Base-by-base conservation (phyloP, 305 asterid genomes). In the Ajuga reptans region DNA sequence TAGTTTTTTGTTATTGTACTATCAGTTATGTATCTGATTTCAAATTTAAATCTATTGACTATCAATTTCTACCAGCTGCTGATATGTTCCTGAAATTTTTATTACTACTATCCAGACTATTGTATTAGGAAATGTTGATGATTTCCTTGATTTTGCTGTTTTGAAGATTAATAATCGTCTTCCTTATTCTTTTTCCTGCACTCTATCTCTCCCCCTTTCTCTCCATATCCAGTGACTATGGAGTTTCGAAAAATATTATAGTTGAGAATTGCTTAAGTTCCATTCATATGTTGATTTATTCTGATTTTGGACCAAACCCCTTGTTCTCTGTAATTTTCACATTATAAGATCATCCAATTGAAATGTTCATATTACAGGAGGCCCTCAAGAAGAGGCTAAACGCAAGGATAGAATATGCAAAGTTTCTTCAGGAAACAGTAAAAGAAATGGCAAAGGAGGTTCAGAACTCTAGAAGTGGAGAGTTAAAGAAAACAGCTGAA, bases 391-490 rank as follows among this genome's bases (percentile, higher is more conserved):
- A 84, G 86, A 88, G 77, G 82, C 79, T 92, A 60, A 87, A 78
- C 66, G 96, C 98, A 27, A 87, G 97, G 84, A 92, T 92, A 68
- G 95, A 87, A 78, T 92, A 92, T 84, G 97, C 98, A 0, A 88
- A 90, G 86, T 92, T 92, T 84, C 94, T 92, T 72, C 98, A 92
- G 79, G 98, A 90, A n/a, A 92, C 98, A 50, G 98, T 90, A 47
- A 92, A 87, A 78, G 98, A 92, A 83, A 88, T 92, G 98, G 98
- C 98, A n/a, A 87, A 87, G 78, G 97, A 92, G 84, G 96, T 92
- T 75, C 90, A 92, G 81, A 87, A 78, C 83, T 80, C 97, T 12
- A 85, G 98, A 76, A 92, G 96, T 76, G 98, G 97, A 68, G 98
- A 92, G 71, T 59, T 75, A 52, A 90, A 78, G 90, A 85, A 84